Evolutionary conservation across 805 yeast species (phyloP), one percentile per base, ranked within the genome.

Genomic region (Isabelozyma heimii): DNA sequence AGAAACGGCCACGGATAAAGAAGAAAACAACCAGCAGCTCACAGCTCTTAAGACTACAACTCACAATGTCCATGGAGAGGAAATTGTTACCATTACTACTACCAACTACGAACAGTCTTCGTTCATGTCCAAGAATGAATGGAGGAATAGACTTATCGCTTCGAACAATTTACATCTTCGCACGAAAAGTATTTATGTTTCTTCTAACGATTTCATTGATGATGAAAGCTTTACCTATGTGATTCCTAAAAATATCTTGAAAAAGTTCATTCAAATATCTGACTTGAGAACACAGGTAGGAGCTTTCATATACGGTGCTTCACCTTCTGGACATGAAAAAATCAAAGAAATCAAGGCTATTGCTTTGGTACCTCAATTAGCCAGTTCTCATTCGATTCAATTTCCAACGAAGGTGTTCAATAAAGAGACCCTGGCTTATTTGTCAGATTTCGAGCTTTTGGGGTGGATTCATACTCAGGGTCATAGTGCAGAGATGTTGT

Each of bases 401-500:
- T 75, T 90, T 48, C 83, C 92, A 4, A 56, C 59, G 0, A 50
- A 58, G 26, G 54, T 77, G 3, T 82, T 85, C 1, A 66, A 68
- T 5, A 57, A 69, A n/a, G 61, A 58, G 26, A 65, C 53, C 1
- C 27, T 3, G 15, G 59, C 56, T 1, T 50, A 48, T 15, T 55
- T 70, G 43, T 50, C 57, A 37, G 87, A 81, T 1, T 64, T 89
- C 35, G 91, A 90, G 59, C 80, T 94, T 5, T 66, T 94, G 14
- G 99, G 99, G 0, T 89, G 97, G 96, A 79, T 94, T n/a, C 97
- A 92, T 62, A 89, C 97, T 0, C 90, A 86, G 63, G 76, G 86
- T 1, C 81, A 80, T 15, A 96, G 88, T 37, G 54, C 77, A 5
- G 79, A 80, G 44, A 73, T 76, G 45, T 77, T 91, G 71, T 72